A percentile compares a stretch with the other conserved stretches of the same genome.
Evolutionary conservation across 2,329 filamentous ascomycete genomes (phyloP).

Genomic region (Xylaria sp.): DNA sequence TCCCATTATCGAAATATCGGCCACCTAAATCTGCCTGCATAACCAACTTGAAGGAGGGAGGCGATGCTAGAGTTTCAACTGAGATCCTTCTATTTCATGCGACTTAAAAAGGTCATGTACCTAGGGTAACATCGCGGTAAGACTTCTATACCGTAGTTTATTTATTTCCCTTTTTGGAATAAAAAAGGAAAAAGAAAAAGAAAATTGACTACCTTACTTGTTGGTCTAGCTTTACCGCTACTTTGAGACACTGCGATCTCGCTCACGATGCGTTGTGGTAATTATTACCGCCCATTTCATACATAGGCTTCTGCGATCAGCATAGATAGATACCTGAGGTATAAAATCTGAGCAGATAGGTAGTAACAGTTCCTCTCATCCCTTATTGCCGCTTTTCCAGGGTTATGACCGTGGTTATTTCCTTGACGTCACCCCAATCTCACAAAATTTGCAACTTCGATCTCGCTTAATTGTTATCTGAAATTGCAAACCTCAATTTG

Average conservation of each 20-base stretch:
- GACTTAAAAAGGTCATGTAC: not conserved
- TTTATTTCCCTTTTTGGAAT: no score
- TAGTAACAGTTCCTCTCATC: not conserved
- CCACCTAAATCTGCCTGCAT: not conserved
- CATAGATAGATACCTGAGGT: not conserved
- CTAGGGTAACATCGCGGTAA: not conserved
- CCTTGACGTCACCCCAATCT: slow-evolving; percentile 36
- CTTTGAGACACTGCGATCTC: not conserved
- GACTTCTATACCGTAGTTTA: no score
- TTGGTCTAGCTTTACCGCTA: not conserved
- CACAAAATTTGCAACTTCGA: slow-evolving; percentile 28
- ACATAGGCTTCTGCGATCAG: not conserved
- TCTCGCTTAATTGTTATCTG: slow-evolving; percentile 30
- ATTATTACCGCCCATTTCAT: not conserved
- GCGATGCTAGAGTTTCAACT: not conserved
- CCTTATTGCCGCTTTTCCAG: slow-evolving; percentile 14
- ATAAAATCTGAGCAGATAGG: not conserved
- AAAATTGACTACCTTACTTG: not conserved
- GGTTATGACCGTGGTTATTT: slow-evolving; percentile 13
- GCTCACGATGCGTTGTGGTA: not conserved
- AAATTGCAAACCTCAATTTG: slow-evolving; percentile 25
- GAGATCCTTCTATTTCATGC: not conserved
- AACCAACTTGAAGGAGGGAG: not conserved
- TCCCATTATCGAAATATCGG: not conserved
- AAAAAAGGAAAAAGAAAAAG: no score